These are phyloP conservation scores for Aspergillus sparsus DNA, from an alignment of 495 filamentous ascomycete genomes.

Conservation along the genomic window DNA sequence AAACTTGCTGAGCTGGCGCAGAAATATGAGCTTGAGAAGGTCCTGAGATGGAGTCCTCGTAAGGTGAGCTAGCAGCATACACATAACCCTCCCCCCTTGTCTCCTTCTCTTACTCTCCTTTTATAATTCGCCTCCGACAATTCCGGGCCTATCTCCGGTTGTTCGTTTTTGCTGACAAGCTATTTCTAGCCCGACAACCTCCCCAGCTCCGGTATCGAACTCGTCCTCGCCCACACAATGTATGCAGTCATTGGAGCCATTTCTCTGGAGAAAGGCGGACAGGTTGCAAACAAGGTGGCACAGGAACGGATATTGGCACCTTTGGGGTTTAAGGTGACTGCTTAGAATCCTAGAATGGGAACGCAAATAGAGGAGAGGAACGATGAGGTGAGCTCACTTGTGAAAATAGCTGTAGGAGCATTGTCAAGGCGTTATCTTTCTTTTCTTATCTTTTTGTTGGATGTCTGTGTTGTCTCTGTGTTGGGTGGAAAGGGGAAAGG, in stretches of 20 bases:
- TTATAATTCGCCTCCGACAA: too few relatives aligned
- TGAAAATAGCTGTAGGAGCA: conserved; percentile 39
- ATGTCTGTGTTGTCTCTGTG: conserved; percentile 19
- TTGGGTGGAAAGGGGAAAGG: conserved; percentile 21
- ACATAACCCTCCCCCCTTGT: not conserved
- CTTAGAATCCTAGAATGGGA: conserved; percentile 18
- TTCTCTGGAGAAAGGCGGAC: conserved; percentile 79
- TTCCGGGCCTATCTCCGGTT: too few relatives aligned
- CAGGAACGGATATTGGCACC: conserved; percentile 72
- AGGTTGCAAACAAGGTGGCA: conserved; percentile 70
- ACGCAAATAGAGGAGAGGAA: too few relatives aligned
- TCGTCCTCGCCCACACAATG: conserved; percentile 71
- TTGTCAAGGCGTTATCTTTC: conserved; percentile 45
- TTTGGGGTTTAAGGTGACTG: conserved; percentile 43
- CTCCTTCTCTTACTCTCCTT: not conserved
- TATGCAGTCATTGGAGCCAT: conserved; percentile 88
- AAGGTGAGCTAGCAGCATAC: conserved; percentile 54
- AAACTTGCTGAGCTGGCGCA: conserved; percentile 66
- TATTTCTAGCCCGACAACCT: conserved; percentile 67
- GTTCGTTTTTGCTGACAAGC: too few relatives aligned
- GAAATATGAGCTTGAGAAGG: conserved; percentile 66
- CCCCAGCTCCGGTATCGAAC: conserved; percentile 64
- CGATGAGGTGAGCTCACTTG: conserved; percentile 13
- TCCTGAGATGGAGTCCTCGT: conserved; percentile 85
- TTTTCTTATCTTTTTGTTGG: conserved; percentile 25